A percentile compares a stretch with the other conserved stretches of the same genome.
Conservation (phyloP, 2,329 filamentous ascomycete genomes). For the Bertia moriformis region DNA sequence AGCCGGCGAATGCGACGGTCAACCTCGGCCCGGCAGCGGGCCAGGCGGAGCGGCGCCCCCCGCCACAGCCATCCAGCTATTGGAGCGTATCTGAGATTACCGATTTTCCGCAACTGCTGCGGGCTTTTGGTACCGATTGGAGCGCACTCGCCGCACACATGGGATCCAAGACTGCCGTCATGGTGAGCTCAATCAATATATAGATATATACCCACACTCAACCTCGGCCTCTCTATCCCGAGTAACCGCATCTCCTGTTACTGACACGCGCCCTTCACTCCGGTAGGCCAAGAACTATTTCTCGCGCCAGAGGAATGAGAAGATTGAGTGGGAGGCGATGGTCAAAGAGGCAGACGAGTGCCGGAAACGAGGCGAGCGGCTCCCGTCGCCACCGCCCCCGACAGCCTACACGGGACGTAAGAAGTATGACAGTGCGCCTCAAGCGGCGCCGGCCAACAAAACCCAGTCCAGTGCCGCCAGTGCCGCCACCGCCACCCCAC, state of each 20-base stretch:
- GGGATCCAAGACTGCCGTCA: constrained; percentile 74
- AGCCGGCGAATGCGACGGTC: constrained; percentile 32
- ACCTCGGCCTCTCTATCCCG: background rate
- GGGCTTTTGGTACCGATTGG: constrained; percentile 69
- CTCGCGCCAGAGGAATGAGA: constrained; percentile 45
- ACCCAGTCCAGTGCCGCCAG: constrained; percentile 28
- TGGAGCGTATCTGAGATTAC: constrained; percentile 74
- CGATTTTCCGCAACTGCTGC: constrained; percentile 60
- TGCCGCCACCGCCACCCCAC: constrained; percentile 28
- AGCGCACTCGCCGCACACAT: constrained; percentile 61
- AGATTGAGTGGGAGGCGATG: constrained; percentile 43
- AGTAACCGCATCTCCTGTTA: constrained; percentile 6
- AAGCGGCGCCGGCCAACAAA: too few species aligned
- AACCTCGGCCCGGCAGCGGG: constrained; percentile 24
- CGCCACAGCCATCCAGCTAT: constrained; percentile 59
- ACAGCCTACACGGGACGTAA: constrained; percentile 33
- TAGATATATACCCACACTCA: background rate
- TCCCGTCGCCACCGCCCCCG: constrained; percentile 43
- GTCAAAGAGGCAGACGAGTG: constrained; percentile 45
- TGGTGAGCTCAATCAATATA: constrained; percentile 40
- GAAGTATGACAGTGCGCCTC: constrained; percentile 30
- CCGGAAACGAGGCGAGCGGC: constrained; percentile 37
- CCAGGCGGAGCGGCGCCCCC: constrained; percentile 29
- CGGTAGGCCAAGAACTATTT: constrained; percentile 61
- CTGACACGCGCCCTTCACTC: too few species aligned